Conservation (phyloP, 2,329 filamentous ascomycete genomes). For the Oidium heveae region DNA sequence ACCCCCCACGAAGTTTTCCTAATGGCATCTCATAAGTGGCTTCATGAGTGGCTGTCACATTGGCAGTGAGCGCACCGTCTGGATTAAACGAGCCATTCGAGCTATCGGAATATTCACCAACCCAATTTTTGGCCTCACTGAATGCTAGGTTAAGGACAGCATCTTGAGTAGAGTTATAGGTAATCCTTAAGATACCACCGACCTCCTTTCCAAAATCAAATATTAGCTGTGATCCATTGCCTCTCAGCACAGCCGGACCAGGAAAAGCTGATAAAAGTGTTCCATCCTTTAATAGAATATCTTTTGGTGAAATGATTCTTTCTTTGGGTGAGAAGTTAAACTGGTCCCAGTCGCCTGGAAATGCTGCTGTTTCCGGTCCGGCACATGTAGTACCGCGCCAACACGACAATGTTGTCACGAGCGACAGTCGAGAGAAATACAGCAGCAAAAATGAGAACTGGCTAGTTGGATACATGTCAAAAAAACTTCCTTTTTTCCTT, state of each 20-base stretch:
- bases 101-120: conserved; percentile 21
- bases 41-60: conserved; percentile 15
- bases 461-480: too few species aligned
- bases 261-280: conserved; percentile 15
- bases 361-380: conserved; percentile 20
- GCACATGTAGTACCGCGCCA: conserved; percentile 30
- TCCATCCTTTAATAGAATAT: conserved; percentile 9
- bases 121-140: conserved; percentile 21
- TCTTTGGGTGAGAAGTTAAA: conserved; percentile 30
- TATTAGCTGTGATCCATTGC: conserved; percentile 25
- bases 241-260: conserved; percentile 3
- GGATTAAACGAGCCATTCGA: conserved; percentile 22
- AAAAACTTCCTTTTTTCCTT: too few species aligned
- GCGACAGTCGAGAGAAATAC: too few species aligned
- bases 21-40: conserved; percentile 20
- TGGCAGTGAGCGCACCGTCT: conserved; percentile 22
- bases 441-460: too few species aligned
- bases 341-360: conserved; percentile 29
- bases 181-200: conserved; percentile 27
- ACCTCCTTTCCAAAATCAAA: conserved; percentile 34
- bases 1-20: conserved; percentile 23
- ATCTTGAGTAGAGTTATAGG: conserved; percentile 19
- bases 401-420: too few species aligned
- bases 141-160: conserved; percentile 21
- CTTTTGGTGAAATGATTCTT: conserved; percentile 21